Evolutionary conservation across 2,329 filamentous ascomycete species (phyloP).

Genomic region (Cryoendolithus antarcticus): DNA sequence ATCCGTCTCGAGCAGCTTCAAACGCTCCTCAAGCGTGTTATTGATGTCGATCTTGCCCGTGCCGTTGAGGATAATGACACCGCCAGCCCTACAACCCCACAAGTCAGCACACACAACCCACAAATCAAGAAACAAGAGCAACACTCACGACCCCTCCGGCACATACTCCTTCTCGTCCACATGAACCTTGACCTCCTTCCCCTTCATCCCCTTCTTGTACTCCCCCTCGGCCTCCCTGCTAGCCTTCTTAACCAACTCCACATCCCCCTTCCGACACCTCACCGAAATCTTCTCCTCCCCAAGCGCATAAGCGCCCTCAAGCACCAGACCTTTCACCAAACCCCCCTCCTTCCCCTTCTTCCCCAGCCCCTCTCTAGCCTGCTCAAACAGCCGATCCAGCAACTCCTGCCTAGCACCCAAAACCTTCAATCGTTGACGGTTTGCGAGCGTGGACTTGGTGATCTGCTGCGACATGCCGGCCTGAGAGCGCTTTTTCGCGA

Average conservation of each 20-base stretch:
- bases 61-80: constrained; percentile 66
- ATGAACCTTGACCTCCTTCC: constrained; percentile 54
- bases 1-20: constrained; percentile 72
- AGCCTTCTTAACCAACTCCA: constrained; percentile 62
- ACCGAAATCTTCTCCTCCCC: constrained; percentile 66
- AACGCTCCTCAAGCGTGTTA: constrained; percentile 90
- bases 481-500: constrained; percentile 99
- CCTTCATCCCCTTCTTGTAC: constrained; percentile 63
- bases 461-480: constrained; percentile 98
- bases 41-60: constrained; percentile 94
- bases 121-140: not conserved
- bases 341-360: constrained; percentile 40
- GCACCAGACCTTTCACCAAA: constrained; percentile 65
- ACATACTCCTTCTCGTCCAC: constrained; percentile 70
- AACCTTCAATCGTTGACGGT: constrained; percentile 87
- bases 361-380: constrained; percentile 59
- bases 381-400: constrained; percentile 79
- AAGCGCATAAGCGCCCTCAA: constrained; percentile 84
- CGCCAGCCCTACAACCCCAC: constrained; percentile 55
- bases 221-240: constrained; percentile 64
- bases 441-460: constrained; percentile 87
- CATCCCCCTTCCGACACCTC: constrained; percentile 68
- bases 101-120: not conserved
- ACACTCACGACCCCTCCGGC: constrained; percentile 68
- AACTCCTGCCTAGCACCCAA: constrained; percentile 80